Conservation (phyloP, 352 stramenopile species). For the Pythium brassicae region DNA sequence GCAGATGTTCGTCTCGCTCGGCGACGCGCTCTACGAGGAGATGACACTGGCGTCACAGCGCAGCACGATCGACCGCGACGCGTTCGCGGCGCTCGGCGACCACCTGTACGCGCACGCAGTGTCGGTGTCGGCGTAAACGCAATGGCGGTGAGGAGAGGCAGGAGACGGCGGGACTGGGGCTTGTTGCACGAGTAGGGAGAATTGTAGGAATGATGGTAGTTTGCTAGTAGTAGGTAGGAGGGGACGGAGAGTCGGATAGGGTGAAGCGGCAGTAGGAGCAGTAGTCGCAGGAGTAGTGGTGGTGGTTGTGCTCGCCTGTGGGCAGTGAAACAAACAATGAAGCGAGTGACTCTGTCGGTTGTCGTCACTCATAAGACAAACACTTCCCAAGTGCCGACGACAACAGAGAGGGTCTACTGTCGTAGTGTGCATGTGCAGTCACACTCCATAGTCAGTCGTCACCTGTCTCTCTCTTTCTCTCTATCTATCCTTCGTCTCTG, state of each 20-base stretch:
- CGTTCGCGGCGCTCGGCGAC: conserved; percentile 50
- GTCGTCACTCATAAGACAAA: too few species aligned
- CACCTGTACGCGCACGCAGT: conserved; percentile 48
- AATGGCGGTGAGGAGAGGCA: neutral
- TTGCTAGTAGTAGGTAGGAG: too few species aligned
- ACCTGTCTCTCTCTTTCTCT: neutral
- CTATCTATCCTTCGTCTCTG: neutral
- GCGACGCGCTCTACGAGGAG: conserved; percentile 65
- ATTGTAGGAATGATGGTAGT: neutral
- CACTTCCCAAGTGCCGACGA: too few species aligned
- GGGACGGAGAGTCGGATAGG: too few species aligned
- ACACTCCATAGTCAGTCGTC: neutral
- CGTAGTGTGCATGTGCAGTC: too few species aligned
- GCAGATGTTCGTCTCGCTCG: conserved; percentile 61
- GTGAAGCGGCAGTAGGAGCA: too few species aligned
- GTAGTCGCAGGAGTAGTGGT: too few species aligned
- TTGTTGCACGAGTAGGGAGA: neutral
- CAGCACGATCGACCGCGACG: conserved; percentile 39
- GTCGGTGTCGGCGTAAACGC: conserved; percentile 34
- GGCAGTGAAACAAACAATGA: conserved; percentile 1
- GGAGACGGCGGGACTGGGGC: too few species aligned
- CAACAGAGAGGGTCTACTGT: too few species aligned
- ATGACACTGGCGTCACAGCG: conserved; percentile 46
- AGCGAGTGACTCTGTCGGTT: too few species aligned
- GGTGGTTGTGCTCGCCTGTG: too few species aligned